Base-by-base conservation (phyloP, 2,329 filamentous ascomycete species). In the Lizonia empirigonia region DNA sequence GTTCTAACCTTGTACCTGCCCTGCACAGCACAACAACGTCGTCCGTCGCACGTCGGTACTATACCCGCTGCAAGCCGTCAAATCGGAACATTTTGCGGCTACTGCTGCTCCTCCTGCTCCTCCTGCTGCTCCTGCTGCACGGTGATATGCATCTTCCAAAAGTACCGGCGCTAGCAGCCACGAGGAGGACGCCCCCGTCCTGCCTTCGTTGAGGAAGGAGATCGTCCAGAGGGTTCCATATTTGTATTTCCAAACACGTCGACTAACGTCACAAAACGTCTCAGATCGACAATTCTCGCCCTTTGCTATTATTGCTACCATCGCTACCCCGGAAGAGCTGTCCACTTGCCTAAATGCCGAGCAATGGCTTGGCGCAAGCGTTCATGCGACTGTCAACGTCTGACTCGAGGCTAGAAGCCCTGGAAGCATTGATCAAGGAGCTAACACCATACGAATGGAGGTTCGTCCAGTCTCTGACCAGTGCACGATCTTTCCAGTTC, bases 381-480 rank as follows among this genome's bases (percentile, higher is more conserved):
- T 71, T 71, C 42, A 48, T 50, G 29, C 42, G 32, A 19, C 39
- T 65, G 34, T 52, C 44, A 13, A 46, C 51, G 16, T 47, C 38
- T 35, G 48, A 56, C 52, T 50, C 56, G 34, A 60, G 64, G 30
- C 50, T 27, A 30, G 26, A 57, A 19, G 69, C 63, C 15, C 57
- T 74, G 16, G 52, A 53, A 7, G 60, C 59, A 23, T 56, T 74
- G 10, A 34, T 64, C 24, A 8, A 48, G 15, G 50, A 68, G 26
- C 38, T 74, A 23, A 67, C 59, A 10, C 58, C 64, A 1, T 55
- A 66, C 53, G 70, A 74, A 54, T 71, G 66, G 67, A 58, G 70
- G 27, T 38, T 49, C 7, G 41, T 71, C 20, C 53, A 62, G 8
- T 39, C 49, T 24, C 30, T 55, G 7, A 60, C 61, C 44, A 46